phyloP scores from a whole-genome alignment of 495 filamentous ascomycete species.

The Clavariopsis aquatica region DNA sequence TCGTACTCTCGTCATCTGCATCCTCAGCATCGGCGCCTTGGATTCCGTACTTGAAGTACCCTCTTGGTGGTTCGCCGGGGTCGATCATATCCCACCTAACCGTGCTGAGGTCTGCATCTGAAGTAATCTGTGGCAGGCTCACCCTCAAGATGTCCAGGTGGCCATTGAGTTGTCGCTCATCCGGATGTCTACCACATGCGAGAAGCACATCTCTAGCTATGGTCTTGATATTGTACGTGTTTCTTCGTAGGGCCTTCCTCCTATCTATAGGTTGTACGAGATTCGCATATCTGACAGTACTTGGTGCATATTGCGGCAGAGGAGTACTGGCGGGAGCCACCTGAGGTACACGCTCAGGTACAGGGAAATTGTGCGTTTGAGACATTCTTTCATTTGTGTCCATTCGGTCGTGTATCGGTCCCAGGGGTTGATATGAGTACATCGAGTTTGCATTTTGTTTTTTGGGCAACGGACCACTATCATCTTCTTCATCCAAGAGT shows the following conservation, averaged over 20 bases:
- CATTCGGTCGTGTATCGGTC: neutral
- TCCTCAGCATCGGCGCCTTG: conserved; percentile 29
- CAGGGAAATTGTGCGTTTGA: conserved; percentile 17
- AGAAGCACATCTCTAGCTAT: conserved; percentile 69
- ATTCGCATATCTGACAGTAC: conserved; percentile 34
- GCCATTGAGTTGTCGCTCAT: conserved; percentile 57
- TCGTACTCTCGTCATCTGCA: conserved; percentile 40
- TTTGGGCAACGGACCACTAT: conserved; percentile 31
- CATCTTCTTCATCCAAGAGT: conserved; percentile 49
- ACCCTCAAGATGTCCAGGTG: conserved; percentile 56
- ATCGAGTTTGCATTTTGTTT: conserved; percentile 22
- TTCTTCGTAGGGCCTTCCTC: conserved; percentile 50
- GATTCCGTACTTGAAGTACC: conserved; percentile 21
- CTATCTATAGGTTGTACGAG: conserved; percentile 51
- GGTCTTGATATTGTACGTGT: conserved; percentile 59
- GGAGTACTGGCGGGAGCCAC: neutral
- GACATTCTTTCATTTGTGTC: conserved; percentile 4
- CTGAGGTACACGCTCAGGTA: neutral
- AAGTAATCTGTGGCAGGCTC: conserved; percentile 48
- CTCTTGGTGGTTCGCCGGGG: conserved; percentile 44
- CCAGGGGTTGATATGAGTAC: conserved; percentile 11
- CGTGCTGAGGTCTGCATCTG: conserved; percentile 58
- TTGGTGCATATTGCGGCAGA: conserved; percentile 29
- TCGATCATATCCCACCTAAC: conserved; percentile 71
- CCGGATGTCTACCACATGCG: conserved; percentile 60